phyloP scores from a whole-genome alignment of 306 rosid genomes.

The Mimosa pudica region DNA sequence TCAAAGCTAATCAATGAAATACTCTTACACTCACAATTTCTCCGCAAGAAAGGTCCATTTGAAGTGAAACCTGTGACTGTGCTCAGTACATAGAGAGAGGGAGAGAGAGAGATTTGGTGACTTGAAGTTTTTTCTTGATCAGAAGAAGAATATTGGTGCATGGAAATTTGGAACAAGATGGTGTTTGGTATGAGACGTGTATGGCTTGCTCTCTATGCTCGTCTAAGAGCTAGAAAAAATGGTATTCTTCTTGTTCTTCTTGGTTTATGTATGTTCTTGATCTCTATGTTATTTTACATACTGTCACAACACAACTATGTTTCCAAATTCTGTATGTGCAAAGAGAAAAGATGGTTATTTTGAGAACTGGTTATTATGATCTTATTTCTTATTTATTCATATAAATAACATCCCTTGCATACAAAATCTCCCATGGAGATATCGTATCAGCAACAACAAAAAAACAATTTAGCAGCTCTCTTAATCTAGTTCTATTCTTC shows the following conservation, averaged over 20 bases:
- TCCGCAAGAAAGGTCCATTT: neutral
- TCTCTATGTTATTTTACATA: neutral
- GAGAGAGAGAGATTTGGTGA: neutral
- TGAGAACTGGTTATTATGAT: neutral
- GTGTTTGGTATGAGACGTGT: slow-evolving; percentile 73
- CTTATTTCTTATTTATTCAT: neutral
- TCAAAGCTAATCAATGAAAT: neutral
- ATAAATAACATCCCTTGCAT: neutral
- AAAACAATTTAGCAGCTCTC: neutral
- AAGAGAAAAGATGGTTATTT: neutral
- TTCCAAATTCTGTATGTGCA: neutral
- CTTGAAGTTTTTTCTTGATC: too few species aligned
- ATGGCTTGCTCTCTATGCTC: slow-evolving; percentile 66
- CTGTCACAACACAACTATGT: neutral
- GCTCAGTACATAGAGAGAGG: neutral
- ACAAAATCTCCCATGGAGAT: neutral
- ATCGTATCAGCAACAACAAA: neutral
- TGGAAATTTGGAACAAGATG: slow-evolving; percentile 66
- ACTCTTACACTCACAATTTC: neutral
- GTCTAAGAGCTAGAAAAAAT: slow-evolving; percentile 59
- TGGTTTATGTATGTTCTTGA: neutral
- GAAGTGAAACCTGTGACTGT: neutral
- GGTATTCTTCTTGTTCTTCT: slow-evolving; percentile 39
- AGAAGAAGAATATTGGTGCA: slow-evolving; percentile 35
- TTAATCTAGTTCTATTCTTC: neutral